phyloP scores from a whole-genome alignment of 768 basidiomycete species.

The Lentinula aciculospora region DNA sequence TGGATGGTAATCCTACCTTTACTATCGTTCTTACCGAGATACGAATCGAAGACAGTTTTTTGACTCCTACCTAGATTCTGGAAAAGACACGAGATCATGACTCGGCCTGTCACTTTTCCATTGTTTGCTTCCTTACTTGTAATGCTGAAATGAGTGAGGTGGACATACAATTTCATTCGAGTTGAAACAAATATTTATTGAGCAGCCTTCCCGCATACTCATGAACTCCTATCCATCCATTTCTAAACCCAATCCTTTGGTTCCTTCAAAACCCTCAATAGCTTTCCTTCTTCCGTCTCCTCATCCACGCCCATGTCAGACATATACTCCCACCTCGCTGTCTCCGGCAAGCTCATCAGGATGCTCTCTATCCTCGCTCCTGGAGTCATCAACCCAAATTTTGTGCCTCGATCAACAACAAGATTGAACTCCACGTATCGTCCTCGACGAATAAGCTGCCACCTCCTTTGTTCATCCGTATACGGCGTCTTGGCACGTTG shows the following conservation, averaged over 20 bases:
- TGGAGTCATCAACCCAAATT: conserved; percentile 80
- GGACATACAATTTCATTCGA: too few relatives aligned
- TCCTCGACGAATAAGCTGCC: conserved; percentile 90
- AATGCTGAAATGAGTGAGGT: too few relatives aligned
- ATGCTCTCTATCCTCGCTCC: conserved; percentile 88
- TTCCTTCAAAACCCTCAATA: conserved; percentile 55
- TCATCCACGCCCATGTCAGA: conserved; percentile 59
- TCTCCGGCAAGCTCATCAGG: conserved; percentile 84
- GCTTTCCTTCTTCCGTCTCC: conserved; percentile 60
- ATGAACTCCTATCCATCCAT: not conserved
- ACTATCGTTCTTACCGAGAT: too few relatives aligned
- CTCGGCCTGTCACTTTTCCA: too few relatives aligned
- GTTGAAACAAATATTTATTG: not conserved
- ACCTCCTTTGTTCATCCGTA: conserved; percentile 69
- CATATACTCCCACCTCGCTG: conserved; percentile 89
- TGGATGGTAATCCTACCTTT: too few relatives aligned
- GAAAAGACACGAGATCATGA: too few relatives aligned
- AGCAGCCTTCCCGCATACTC: not conserved
- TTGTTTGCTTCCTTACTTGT: too few relatives aligned
- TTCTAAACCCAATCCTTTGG: conserved; percentile 58
- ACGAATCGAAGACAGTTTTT: too few relatives aligned
- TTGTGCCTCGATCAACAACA: conserved; percentile 82
- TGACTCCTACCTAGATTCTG: too few relatives aligned
- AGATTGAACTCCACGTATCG: conserved; percentile 96
- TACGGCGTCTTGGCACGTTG: conserved; percentile 49